phyloP scores from a whole-genome alignment of 768 basidiomycete genomes.

The Agaricus blazei region DNA sequence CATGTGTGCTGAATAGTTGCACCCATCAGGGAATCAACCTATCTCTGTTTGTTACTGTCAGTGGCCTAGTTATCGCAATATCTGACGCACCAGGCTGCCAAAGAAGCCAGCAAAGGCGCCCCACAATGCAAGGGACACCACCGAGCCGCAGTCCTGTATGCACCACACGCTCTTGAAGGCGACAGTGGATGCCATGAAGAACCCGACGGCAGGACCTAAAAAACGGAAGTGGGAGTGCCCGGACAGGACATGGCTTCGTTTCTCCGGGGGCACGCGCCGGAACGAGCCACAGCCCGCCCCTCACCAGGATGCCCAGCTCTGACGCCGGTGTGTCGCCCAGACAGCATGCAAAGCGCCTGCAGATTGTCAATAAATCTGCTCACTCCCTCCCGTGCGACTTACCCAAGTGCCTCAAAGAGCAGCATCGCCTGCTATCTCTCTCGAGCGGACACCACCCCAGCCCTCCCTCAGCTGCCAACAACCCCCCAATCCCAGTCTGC shows the following conservation, averaged over 20 bases:
- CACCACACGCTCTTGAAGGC: slow-evolving; percentile 54
- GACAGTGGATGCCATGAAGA: slow-evolving; percentile 40
- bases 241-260: slow-evolving; percentile 93
- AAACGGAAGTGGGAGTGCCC: too few relatives aligned
- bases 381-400: slow-evolving; percentile 13
- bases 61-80: too few relatives aligned
- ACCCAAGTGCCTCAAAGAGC: slow-evolving; percentile 66
- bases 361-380: not conserved
- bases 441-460: slow-evolving; percentile 61
- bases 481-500: slow-evolving; percentile 28
- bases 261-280: slow-evolving; percentile 75
- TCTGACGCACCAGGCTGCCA: slow-evolving; percentile 67
- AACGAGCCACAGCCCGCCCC: slow-evolving; percentile 16
- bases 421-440: slow-evolving; percentile 38
- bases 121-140: slow-evolving; percentile 46
- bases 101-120: slow-evolving; percentile 64
- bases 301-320: slow-evolving; percentile 87
- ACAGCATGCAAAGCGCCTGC: slow-evolving; percentile 83
- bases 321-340: slow-evolving; percentile 91
- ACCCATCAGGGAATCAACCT: slow-evolving; percentile 85
- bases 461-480: slow-evolving; percentile 22
- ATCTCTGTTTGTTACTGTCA: not conserved
- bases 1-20: slow-evolving; percentile 82
- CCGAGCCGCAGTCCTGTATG: slow-evolving; percentile 27
- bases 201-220: too few relatives aligned